Evolutionary conservation across 306 rosid species (phyloP), one percentile per base, ranked within the genome.

Genomic region (Psophocarpus tetragonolobus): DNA sequence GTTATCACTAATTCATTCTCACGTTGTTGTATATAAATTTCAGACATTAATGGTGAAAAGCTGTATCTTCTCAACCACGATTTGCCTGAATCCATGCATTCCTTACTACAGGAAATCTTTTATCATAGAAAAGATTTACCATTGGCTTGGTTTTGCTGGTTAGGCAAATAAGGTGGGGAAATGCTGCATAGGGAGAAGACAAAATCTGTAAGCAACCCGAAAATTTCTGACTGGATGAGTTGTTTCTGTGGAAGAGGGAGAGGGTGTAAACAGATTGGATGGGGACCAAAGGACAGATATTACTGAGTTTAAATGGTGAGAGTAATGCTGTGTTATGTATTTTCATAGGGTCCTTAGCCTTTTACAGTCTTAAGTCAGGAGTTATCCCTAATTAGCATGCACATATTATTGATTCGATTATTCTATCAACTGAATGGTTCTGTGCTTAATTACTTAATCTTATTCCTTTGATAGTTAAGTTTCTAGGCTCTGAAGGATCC

Each of bases 11-110:
- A 68, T 72, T 77, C 75, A 79, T 65, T 77, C 76, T 75, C 82
- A 4, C 27, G 79, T 86, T 45, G 60, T 77, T 82, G 86, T 83
- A 87, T 73, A 83, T 80, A 89, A 84, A 82, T 77, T 68, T 80
- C 67, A 73, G 79, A 85, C 72, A 56, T 63, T 21, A 77, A 69
- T 69, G 82, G 66, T 77, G 75, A 51, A 57, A 44, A 68, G 45
- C 61, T 69, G 75, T 53, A 58, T 58, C 73, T 71, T 76, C 78
- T 74, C 81, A 62, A 80, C 78, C 70, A 12, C 21, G 82, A n/a
- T 80, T 84, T 80, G 27, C 79, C 75, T 54, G 50, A 66, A 53
- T 48, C 58, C 42, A 39, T 74, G 78, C 77, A 75, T 78, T 50
- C 44, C 81, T 60, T 67, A 32, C 69, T 38, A 24, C 53, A 44